Percentiles rank a stretch among this genome's conserved stretches.
Conservation (phyloP, 2,329 filamentous ascomycete genomes). For the Metarhizium rileyi region DNA sequence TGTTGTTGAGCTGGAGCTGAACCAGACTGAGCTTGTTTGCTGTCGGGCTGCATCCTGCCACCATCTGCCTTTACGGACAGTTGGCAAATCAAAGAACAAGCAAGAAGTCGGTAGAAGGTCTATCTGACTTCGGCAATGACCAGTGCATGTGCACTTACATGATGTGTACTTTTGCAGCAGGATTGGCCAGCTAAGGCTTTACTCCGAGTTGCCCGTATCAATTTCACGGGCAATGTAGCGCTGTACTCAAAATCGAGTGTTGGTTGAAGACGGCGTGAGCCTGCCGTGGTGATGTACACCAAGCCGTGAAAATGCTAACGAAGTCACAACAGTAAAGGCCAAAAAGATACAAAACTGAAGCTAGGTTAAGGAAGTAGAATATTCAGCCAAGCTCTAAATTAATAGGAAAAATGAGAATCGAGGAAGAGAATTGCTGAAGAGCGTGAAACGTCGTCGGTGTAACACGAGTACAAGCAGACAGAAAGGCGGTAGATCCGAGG, state of each 20-base stretch:
- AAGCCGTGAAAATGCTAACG: not conserved
- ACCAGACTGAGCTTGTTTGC: conserved; percentile 14
- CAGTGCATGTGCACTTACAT: conserved; percentile 9
- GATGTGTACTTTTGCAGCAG: conserved; percentile 4
- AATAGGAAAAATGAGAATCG: conserved; percentile 5
- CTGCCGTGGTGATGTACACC: not conserved
- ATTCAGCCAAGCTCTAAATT: conserved; percentile 1
- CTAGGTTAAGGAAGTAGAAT: not conserved
- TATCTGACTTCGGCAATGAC: not conserved
- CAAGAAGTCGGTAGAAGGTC: not conserved
- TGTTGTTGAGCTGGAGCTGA: conserved; percentile 20
- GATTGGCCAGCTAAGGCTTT: not conserved
- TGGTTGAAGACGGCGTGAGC: not conserved
- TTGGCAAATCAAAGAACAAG: not conserved
- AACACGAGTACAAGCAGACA: conserved; percentile 12
- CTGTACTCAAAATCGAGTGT: not conserved
- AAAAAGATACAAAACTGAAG: not conserved
- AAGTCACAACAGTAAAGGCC: not conserved
- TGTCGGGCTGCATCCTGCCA: conserved; percentile 6
- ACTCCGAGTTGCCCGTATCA: not conserved
- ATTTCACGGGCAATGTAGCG: not conserved
- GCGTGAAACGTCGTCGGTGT: conserved; percentile 17
- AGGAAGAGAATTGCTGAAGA: conserved; percentile 11
- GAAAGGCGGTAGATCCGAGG: conserved; percentile 5
- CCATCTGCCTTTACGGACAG: conserved; percentile 2